These are phyloP conservation scores for Ceratobasidium sp. DNA, from an alignment of 1,284 basidiomycete species.

Conservation along the genomic window DNA sequence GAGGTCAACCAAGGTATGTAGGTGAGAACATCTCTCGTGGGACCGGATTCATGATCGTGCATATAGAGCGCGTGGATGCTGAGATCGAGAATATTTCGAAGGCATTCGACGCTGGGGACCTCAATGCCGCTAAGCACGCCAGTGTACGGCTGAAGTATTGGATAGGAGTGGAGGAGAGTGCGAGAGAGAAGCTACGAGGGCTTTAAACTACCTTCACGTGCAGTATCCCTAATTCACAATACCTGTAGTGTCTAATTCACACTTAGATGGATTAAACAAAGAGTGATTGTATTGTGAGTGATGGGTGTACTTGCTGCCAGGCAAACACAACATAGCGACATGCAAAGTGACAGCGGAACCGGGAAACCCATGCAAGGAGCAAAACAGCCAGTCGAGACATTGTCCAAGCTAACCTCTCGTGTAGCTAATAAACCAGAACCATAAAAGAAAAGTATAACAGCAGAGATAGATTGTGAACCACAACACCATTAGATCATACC, in stretches of 20 bases:
- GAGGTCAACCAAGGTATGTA: slow-evolving; percentile 70
- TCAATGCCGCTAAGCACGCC: slow-evolving; percentile 66
- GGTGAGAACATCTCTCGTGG: background rate
- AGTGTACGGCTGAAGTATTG: slow-evolving; percentile 82
- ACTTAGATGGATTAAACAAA: slow-evolving; percentile 1
- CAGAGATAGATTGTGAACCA: no score
- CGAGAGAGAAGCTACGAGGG: slow-evolving; percentile 53
- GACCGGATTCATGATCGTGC: background rate
- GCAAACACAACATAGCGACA: slow-evolving; percentile 38
- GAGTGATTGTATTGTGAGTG: slow-evolving; percentile 7
- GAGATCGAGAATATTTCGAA: slow-evolving; percentile 62
- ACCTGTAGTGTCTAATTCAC: background rate
- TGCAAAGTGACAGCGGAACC: background rate
- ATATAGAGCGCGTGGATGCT: slow-evolving; percentile 64
- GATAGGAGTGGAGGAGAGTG: slow-evolving; percentile 76
- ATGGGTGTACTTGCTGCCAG: slow-evolving; percentile 38
- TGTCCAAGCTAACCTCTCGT: background rate
- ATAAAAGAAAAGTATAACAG: background rate
- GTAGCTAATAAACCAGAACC: background rate
- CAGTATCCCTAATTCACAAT: background rate
- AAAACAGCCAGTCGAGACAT: background rate
- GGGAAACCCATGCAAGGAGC: background rate
- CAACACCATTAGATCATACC: no score
- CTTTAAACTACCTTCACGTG: background rate
- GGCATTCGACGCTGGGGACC: slow-evolving; percentile 65